Evolutionary conservation across 441 rosid species (phyloP), one percentile per base, ranked within the genome.

Genomic region (Brassica balearica): DNA sequence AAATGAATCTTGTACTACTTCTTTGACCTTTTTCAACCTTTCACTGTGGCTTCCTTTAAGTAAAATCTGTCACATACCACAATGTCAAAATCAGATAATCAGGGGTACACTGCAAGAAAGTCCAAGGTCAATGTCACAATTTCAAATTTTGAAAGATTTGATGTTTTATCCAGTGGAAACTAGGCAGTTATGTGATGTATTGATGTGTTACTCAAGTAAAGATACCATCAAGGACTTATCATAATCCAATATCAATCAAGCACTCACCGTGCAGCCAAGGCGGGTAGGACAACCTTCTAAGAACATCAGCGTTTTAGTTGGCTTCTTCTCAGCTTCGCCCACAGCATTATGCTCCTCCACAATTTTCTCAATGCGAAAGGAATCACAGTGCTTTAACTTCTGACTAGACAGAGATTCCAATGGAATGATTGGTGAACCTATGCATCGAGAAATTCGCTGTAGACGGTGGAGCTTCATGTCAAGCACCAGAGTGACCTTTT

Each of bases 391-490:
- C 87, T 87, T 92, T 79, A 90, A 83, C 85, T 89, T 91, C 72
- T 87, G 90, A 80, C 73, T 80, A 29, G 79, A 76, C 74, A 90
- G 82, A 82, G 84, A 65, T 38, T 91, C 93, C 11, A 90, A 80
- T 27, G 96, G 83, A 46, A 86, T 51, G 77, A 96, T 89, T 14
- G 88, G 90, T 34, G 91, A 90, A 73, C 96, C 97, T 63, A 94
- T 96, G 82, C 92, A 96, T 14, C 85, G 90, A 59, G 99, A 90
- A 41, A 96, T 83, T 85, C 99, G 88, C 81, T 94, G 87, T 38
- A 96, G 83, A 48, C 97, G 98, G 80, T 94, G 97, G 25, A 89
- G 92, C 85, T 96, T 96, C 97, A 96, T 92, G 75, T 96, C 98
- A 73, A 87, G 87, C 67, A 96, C 91, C 79, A 96, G 75, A 7